Evolutionary conservation across 192 early-diverging fungal species (phyloP).

Genomic region (Coemansia asiatica): DNA sequence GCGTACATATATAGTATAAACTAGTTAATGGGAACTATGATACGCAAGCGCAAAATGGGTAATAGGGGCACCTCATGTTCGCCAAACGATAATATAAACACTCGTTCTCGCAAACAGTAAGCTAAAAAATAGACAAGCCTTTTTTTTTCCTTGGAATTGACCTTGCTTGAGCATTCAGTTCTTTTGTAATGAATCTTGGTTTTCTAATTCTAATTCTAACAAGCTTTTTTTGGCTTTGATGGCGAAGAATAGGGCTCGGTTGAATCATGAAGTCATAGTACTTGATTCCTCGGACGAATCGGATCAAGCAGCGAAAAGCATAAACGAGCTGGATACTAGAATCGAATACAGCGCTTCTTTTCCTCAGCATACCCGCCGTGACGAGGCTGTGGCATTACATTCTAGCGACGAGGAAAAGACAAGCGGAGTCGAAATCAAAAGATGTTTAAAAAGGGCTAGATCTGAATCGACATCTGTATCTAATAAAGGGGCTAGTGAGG

Average conservation of each 20-base stretch:
- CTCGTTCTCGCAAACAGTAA: conserved; percentile 2
- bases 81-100: not conserved
- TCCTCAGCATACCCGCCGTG: conserved; percentile 1
- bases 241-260: not conserved
- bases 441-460: not conserved
- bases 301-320: not conserved
- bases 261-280: not conserved
- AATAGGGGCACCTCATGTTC: not conserved
- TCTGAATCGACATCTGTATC: not conserved
- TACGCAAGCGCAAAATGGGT: not conserved
- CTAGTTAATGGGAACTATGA: not conserved
- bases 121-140: too few relatives aligned
- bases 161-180: too few relatives aligned
- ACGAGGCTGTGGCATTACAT: not conserved
- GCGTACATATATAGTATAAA: too few relatives aligned
- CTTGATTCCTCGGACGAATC: conserved; percentile 10
- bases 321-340: not conserved
- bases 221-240: not conserved
- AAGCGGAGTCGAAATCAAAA: not conserved
- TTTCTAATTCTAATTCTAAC: too few relatives aligned
- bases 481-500: too few relatives aligned
- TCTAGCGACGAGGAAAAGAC: not conserved
- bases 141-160: too few relatives aligned
- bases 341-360: not conserved
- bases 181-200: too few relatives aligned